Evolutionary conservation across 2,329 filamentous ascomycete genomes (phyloP).

Genomic region (Tolypocladium capitatum): DNA sequence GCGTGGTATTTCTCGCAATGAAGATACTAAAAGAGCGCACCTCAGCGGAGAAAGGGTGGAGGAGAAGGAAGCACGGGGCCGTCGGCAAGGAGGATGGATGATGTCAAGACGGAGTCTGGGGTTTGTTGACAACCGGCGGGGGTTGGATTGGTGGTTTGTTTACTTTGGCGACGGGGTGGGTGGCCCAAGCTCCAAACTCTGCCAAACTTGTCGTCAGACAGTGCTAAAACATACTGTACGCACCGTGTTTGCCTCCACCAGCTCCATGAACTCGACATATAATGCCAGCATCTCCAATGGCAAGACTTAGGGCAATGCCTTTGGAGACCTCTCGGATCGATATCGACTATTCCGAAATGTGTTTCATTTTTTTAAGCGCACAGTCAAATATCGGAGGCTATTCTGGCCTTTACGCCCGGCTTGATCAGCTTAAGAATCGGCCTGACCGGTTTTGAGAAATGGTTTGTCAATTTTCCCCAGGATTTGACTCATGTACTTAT

Average conservation of each 20-base stretch:
- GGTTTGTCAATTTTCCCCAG: too few species aligned
- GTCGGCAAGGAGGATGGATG: constrained; percentile 4
- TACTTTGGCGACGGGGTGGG: constrained; percentile 7
- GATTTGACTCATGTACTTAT: too few species aligned
- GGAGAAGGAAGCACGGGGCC: constrained; percentile 1
- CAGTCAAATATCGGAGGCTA: too few species aligned
- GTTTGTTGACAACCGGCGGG: constrained; percentile 9
- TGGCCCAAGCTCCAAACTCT: neutral
- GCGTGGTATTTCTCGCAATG: neutral
- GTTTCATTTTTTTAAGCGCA: too few species aligned
- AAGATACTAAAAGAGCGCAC: neutral
- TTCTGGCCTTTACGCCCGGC: too few species aligned
- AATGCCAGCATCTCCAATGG: neutral
- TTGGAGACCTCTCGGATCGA: too few species aligned
- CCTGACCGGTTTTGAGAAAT: too few species aligned
- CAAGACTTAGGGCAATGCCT: too few species aligned
- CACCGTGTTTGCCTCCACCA: neutral
- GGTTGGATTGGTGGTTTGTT: constrained; percentile 10
- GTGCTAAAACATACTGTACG: too few species aligned
- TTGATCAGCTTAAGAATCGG: too few species aligned
- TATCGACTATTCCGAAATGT: too few species aligned
- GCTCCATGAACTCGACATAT: neutral
- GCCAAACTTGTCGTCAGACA: neutral
- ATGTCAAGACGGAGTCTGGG: constrained; percentile 6
- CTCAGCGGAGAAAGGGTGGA: constrained; percentile 9